Conservation (phyloP, 1,284 basidiomycete species). For the Ceratobasidium sp. region DNA sequence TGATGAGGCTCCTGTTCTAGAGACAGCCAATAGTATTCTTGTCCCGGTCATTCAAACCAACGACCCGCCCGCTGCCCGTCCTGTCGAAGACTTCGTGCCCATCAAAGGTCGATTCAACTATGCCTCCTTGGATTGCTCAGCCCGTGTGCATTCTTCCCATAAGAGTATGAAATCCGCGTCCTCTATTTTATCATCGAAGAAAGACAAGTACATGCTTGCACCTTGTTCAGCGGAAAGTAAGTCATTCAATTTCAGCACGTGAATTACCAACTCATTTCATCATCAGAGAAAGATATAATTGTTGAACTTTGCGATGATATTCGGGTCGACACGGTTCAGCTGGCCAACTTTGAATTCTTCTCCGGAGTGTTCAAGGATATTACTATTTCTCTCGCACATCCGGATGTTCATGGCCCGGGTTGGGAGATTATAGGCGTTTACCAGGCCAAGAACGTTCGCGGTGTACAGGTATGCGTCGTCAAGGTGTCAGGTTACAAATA, state of each 20-base stretch:
- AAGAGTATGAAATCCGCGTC: constrained; percentile 82
- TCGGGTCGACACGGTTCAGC: constrained; percentile 84
- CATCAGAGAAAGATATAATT: constrained; percentile 78
- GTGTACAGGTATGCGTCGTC: constrained; percentile 76
- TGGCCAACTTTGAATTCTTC: constrained; percentile 99
- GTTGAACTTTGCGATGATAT: constrained; percentile 98
- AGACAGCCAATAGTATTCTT: constrained; percentile 7
- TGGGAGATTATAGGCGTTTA: constrained; percentile 80
- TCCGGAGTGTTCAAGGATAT: constrained; percentile 96
- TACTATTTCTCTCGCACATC: constrained; percentile 81
- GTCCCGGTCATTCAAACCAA: constrained; percentile 8
- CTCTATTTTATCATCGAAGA: constrained; percentile 86
- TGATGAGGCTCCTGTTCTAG: constrained; percentile 39
- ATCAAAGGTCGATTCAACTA: constrained; percentile 85
- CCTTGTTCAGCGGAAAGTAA: constrained; percentile 68
- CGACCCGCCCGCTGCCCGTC: constrained; percentile 11
- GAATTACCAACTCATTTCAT: neutral
- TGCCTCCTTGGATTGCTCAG: constrained; percentile 90
- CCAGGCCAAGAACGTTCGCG: constrained; percentile 85
- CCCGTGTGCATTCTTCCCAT: constrained; percentile 86
- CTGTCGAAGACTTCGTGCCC: constrained; percentile 33
- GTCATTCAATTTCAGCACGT: neutral
- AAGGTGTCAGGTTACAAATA: constrained; percentile 4
- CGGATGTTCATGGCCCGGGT: constrained; percentile 62
- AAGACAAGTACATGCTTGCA: constrained; percentile 96